A percentile compares a stretch with the other conserved stretches of the same genome.
Evolutionary conservation across 1,139 yeast species (phyloP).

Genomic region (Lodderomyces pseudojiufengensis): DNA sequence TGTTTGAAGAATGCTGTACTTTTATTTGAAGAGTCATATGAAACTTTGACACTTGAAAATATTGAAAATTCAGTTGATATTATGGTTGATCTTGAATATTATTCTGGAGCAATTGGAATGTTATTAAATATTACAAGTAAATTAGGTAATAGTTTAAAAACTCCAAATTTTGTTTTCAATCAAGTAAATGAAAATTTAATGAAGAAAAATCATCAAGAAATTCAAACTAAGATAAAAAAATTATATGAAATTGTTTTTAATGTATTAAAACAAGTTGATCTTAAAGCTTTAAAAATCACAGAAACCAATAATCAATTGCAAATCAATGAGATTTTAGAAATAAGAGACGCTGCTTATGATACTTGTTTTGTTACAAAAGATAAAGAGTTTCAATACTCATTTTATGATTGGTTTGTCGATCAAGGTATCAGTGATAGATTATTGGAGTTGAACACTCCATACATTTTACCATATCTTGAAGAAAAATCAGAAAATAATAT

Average conservation of each 20-base stretch:
- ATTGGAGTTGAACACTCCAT: constrained; percentile 78
- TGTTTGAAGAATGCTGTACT: constrained; percentile 73
- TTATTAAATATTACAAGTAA: constrained; percentile 73
- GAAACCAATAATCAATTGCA: constrained; percentile 41
- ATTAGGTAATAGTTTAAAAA: constrained; percentile 39
- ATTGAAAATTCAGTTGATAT: constrained; percentile 77
- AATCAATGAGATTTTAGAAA: constrained; percentile 52
- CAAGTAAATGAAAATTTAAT: constrained; percentile 8
- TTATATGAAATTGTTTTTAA: constrained; percentile 73
- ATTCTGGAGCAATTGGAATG: constrained; percentile 83
- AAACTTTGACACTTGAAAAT: constrained; percentile 72
- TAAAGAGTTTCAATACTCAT: constrained; percentile 80
- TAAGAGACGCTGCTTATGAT: constrained; percentile 70
- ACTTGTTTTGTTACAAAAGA: constrained; percentile 74
- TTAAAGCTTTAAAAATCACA: constrained; percentile 53
- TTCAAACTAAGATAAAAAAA: constrained; percentile 40
- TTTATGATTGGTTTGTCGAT: constrained; percentile 87
- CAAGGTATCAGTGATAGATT: constrained; percentile 77
- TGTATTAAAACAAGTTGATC: constrained; percentile 68
- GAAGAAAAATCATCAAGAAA: constrained; percentile 5
- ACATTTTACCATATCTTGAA: constrained; percentile 70
- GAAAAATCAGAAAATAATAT: constrained; percentile 67
- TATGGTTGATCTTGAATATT: constrained; percentile 74
- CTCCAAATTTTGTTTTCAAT: constrained; percentile 7
- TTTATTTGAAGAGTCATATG: constrained; percentile 77